A percentile compares a stretch with the other conserved stretches of the same genome.
These are phyloP conservation scores for Mycotypha africana DNA, from an alignment of 371 early-diverging fungal genomes.

Conservation along the genomic window DNA sequence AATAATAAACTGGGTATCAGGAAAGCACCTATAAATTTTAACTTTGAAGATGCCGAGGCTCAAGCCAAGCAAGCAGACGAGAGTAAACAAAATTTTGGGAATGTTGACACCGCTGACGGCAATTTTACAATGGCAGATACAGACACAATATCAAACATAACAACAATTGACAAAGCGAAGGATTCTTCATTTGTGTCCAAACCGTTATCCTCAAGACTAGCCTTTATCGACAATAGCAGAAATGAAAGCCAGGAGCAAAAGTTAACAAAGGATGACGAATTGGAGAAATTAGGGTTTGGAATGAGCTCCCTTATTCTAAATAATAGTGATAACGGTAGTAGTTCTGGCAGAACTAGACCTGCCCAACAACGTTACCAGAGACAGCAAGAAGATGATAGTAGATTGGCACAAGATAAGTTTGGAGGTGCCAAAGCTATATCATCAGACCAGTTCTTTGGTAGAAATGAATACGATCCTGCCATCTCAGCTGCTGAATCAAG, in stretches of 20 bases:
- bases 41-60: slow-evolving; percentile 92
- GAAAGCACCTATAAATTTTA: slow-evolving; percentile 68
- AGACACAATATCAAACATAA: slow-evolving; percentile 12
- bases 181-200: not conserved
- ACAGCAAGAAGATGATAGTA: slow-evolving; percentile 19
- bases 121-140: slow-evolving; percentile 78
- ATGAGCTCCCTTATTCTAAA: slow-evolving; percentile 52
- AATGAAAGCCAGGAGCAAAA: slow-evolving; percentile 2
- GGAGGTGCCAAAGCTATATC: slow-evolving; percentile 77
- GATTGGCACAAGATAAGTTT: slow-evolving; percentile 62
- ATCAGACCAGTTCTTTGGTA: slow-evolving; percentile 87
- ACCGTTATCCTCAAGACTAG: slow-evolving; percentile 14
- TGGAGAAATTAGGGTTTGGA: slow-evolving; percentile 80
- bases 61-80: slow-evolving; percentile 84
- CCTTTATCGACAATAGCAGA: slow-evolving; percentile 9
- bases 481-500: slow-evolving; percentile 57
- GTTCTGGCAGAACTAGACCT: slow-evolving; percentile 9
- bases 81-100: too few species aligned
- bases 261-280: slow-evolving; percentile 45
- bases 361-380: slow-evolving; percentile 10
- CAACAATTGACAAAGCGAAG: not conserved
- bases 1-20: slow-evolving; percentile 79
- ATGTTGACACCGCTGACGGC: too few species aligned
- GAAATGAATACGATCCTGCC: slow-evolving; percentile 63
- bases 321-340: slow-evolving; percentile 10